These are phyloP conservation scores for Circinella minor DNA, from an alignment of 371 early-diverging fungal genomes.

Conservation along the genomic window DNA sequence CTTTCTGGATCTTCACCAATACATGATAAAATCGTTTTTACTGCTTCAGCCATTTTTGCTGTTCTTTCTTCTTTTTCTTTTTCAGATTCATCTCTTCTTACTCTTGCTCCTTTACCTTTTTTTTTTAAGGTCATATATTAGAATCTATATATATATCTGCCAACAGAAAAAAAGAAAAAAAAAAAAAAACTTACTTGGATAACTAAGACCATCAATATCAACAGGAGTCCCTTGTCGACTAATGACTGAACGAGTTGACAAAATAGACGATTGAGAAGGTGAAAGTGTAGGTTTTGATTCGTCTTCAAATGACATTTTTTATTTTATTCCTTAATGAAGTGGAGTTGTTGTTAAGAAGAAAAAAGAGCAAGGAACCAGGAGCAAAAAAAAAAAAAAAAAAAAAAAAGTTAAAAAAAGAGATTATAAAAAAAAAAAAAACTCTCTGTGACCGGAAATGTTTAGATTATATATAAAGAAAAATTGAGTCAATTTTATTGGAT, in stretches of 20 bases:
- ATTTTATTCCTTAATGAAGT: background rate
- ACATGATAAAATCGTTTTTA: slow-evolving; percentile 86
- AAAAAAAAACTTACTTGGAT: slow-evolving; percentile 44
- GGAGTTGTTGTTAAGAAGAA: background rate
- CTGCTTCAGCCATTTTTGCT: slow-evolving; percentile 83
- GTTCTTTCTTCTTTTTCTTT: slow-evolving; percentile 72
- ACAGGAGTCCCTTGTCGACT: slow-evolving; percentile 40
- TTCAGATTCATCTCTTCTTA: slow-evolving; percentile 78
- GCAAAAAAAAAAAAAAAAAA: background rate
- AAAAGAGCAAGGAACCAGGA: background rate
- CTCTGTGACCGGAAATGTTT: background rate
- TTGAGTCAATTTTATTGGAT: slow-evolving; percentile 7
- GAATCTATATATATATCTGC: background rate
- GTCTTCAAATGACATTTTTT: background rate
- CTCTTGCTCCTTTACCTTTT: slow-evolving; percentile 71
- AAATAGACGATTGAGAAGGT: slow-evolving; percentile 21
- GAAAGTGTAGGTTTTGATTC: background rate
- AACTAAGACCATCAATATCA: slow-evolving; percentile 52
- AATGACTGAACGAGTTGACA: slow-evolving; percentile 8
- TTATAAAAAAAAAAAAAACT: too few relatives aligned
- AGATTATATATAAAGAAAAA: background rate
- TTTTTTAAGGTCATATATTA: too few relatives aligned
- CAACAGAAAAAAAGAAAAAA: slow-evolving; percentile 1
- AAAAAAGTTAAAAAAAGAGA: slow-evolving; percentile 5
- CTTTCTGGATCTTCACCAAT: slow-evolving; percentile 96